phyloP scores from a whole-genome alignment of 805 yeast genomes.

The Wickerhamiella bombiphila region DNA sequence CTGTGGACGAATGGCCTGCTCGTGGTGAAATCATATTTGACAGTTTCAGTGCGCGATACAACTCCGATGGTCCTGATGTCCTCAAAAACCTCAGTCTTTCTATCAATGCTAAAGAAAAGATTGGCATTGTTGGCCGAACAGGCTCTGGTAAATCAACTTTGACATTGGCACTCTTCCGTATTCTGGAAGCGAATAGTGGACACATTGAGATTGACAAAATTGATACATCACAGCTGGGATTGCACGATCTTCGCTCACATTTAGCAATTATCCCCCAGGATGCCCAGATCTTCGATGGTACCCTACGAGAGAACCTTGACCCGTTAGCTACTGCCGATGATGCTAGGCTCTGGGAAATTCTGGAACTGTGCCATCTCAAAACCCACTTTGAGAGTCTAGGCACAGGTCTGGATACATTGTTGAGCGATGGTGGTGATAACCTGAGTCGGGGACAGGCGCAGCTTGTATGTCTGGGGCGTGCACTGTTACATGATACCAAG shows the following conservation, averaged over 20 bases:
- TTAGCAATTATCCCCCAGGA: slow-evolving; percentile 87
- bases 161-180: slow-evolving; percentile 69
- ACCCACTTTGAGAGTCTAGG: slow-evolving; percentile 43
- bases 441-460: slow-evolving; percentile 75
- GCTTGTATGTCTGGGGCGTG: slow-evolving; percentile 63
- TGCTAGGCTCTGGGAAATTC: slow-evolving; percentile 61
- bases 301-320: slow-evolving; percentile 72
- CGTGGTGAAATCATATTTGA: slow-evolving; percentile 52
- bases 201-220: slow-evolving; percentile 56
- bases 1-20: slow-evolving; percentile 56
- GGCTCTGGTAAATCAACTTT: slow-evolving; percentile 91
- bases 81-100: slow-evolving; percentile 49
- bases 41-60: slow-evolving; percentile 62
- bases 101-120: slow-evolving; percentile 60
- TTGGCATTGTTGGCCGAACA: slow-evolving; percentile 93
- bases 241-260: slow-evolving; percentile 60
- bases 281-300: slow-evolving; percentile 81
- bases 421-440: slow-evolving; percentile 62
- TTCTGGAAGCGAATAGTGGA: slow-evolving; percentile 63
- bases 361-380: slow-evolving; percentile 67
- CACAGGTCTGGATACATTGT: slow-evolving; percentile 33
- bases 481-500: slow-evolving; percentile 51
- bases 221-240: slow-evolving; percentile 54
- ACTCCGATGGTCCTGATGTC: slow-evolving; percentile 65
- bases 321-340: slow-evolving; percentile 57